phyloP scores from a whole-genome alignment of 768 basidiomycete genomes.

The Mycena rosella region DNA sequence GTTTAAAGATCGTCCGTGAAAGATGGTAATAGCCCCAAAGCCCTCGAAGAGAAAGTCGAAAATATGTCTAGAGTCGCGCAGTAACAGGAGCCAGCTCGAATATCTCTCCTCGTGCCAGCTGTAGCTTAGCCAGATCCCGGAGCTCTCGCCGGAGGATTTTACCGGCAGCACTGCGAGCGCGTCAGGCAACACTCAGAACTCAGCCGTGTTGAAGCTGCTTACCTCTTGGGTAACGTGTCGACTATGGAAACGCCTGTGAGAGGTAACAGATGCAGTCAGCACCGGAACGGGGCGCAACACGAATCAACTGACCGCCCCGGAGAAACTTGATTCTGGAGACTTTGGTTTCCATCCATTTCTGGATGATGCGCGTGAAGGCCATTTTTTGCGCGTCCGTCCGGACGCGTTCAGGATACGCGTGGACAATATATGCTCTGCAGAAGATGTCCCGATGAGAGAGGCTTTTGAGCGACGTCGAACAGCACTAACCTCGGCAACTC shows the following conservation, averaged over 20 bases:
- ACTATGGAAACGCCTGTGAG: constrained; percentile 68
- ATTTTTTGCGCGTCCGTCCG: constrained; percentile 39
- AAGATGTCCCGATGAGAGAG: background rate
- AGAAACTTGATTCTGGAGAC: constrained; percentile 73
- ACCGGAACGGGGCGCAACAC: background rate
- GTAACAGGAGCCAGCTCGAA: too few species aligned
- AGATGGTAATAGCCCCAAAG: too few species aligned
- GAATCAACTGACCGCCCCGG: constrained; percentile 59
- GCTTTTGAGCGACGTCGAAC: constrained; percentile 28
- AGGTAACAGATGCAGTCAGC: background rate
- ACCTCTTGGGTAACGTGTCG: constrained; percentile 79
- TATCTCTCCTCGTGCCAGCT: constrained; percentile 54
- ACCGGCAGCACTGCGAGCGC: constrained; percentile 75
- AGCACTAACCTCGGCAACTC: constrained; percentile 72
- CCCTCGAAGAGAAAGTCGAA: too few species aligned
- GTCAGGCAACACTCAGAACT: background rate
- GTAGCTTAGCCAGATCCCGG: constrained; percentile 73
- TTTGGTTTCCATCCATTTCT: constrained; percentile 65
- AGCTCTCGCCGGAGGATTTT: constrained; percentile 89
- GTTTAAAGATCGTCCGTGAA: too few species aligned
- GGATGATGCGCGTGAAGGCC: constrained; percentile 56
- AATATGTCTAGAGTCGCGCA: too few species aligned
- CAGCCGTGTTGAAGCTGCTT: background rate
- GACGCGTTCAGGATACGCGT: constrained; percentile 52
- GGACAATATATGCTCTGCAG: constrained; percentile 64